Evolutionary conservation across 108 stramenopile genomes (phyloP).

Genomic region (Hondaea fermentalgiana): DNA sequence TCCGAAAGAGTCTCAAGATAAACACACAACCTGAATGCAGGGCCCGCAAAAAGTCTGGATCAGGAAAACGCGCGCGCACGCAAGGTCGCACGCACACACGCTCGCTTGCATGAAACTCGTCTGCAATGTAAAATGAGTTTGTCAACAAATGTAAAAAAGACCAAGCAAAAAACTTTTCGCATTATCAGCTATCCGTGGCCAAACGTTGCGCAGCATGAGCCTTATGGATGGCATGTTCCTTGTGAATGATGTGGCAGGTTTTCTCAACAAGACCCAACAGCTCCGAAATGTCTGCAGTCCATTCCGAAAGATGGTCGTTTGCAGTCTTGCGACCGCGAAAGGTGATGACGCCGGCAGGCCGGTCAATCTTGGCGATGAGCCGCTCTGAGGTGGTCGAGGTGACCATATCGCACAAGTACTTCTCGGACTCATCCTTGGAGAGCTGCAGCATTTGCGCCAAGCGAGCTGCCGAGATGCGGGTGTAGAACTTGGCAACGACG

Average conservation of each 20-base stretch:
- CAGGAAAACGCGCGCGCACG: no score
- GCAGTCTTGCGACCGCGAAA: constrained; percentile 61
- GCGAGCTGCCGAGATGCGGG: constrained; percentile 70
- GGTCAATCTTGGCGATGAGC: constrained; percentile 82
- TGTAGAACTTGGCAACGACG: constrained; percentile 70
- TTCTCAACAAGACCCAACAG: constrained; percentile 82
- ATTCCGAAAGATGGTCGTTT: constrained; percentile 79
- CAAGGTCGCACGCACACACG: no score
- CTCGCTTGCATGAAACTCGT: no score
- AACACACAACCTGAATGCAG: no score
- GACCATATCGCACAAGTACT: constrained; percentile 74
- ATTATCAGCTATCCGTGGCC: background rate
- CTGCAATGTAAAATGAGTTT: no score
- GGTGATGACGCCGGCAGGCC: constrained; percentile 79
- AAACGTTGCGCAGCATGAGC: background rate
- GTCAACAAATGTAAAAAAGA: no score
- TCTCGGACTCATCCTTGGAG: constrained; percentile 55
- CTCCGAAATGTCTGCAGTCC: constrained; percentile 80
- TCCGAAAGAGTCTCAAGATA: no score
- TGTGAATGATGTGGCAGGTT: constrained; percentile 90
- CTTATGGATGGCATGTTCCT: constrained; percentile 64
- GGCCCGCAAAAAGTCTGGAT: no score
- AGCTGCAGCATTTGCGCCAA: constrained; percentile 79
- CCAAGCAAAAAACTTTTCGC: no score
- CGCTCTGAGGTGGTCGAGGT: constrained; percentile 46